Evolutionary conservation across 495 filamentous ascomycete genomes (phyloP).

Genomic region (Pyrenula massariospora): DNA sequence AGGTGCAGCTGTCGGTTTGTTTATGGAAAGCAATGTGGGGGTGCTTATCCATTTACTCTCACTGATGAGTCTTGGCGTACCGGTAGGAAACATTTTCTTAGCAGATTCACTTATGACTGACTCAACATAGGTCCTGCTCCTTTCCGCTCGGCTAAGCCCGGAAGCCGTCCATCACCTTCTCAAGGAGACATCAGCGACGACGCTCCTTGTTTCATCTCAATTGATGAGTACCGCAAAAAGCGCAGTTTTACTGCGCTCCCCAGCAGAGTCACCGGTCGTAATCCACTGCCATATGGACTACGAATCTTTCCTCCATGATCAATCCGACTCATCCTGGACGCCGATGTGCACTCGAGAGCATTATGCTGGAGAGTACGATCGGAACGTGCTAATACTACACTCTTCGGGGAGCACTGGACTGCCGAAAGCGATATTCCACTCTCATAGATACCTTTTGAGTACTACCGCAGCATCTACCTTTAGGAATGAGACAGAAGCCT

Average conservation of each 20-base stretch:
- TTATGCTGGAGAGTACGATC: constrained; percentile 14
- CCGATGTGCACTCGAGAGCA: constrained; percentile 1
- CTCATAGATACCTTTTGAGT: constrained; percentile 29
- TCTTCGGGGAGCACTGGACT: constrained; percentile 37
- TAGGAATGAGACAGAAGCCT: constrained; percentile 8
- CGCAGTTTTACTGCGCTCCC: neutral
- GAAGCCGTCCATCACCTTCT: constrained; percentile 15
- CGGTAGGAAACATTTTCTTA: constrained; percentile 14
- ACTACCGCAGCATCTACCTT: constrained; percentile 25
- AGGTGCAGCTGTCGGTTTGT: constrained; percentile 15
- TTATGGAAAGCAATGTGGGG: constrained; percentile 21
- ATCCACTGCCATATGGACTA: neutral
- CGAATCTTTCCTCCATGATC: constrained; percentile 1
- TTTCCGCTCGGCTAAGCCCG: constrained; percentile 19
- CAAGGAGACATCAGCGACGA: constrained; percentile 8
- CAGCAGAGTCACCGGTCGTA: neutral
- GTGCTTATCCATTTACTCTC: constrained; percentile 17
- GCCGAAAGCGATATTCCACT: constrained; percentile 29
- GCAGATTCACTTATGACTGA: neutral
- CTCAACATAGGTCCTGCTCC: constrained; percentile 3
- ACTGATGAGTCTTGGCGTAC: constrained; percentile 15
- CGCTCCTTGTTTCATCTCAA: constrained; percentile 12
- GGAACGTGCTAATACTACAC: constrained; percentile 29
- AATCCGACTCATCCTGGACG: neutral
- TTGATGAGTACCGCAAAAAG: constrained; percentile 4